Conservation (phyloP, 108 stramenopile genomes). For the Nitzschia sp. region DNA sequence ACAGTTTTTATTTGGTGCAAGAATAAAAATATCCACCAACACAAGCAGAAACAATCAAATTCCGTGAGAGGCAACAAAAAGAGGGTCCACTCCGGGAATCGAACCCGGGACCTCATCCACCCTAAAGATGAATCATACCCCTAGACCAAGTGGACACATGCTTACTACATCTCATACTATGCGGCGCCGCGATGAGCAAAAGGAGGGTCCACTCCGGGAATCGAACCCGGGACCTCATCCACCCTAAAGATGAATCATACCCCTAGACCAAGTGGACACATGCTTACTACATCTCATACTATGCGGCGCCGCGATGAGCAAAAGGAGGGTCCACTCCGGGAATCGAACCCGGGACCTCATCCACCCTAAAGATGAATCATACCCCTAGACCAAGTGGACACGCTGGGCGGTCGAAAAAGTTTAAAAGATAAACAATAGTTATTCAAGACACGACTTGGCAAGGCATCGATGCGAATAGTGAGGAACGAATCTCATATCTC, state of each 20-base stretch:
- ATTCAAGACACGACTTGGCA: not conserved
- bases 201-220: conserved; percentile 72
- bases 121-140: conserved; percentile 80
- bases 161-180: too few species aligned
- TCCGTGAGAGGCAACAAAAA: too few species aligned
- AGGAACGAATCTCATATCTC: too few species aligned
- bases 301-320: too few species aligned
- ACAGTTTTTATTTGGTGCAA: too few species aligned
- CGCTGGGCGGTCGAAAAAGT: not conserved
- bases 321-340: conserved; percentile 65
- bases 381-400: conserved; percentile 68
- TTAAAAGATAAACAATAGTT: not conserved
- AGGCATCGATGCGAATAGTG: too few species aligned
- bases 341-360: conserved; percentile 91
- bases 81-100: conserved; percentile 78
- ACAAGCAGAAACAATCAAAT: too few species aligned
- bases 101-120: conserved; percentile 90
- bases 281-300: too few species aligned
- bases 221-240: conserved; percentile 90
- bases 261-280: conserved; percentile 66
- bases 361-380: conserved; percentile 82
- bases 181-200: too few species aligned
- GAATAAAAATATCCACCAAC: too few species aligned
- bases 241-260: conserved; percentile 83
- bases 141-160: conserved; percentile 66